A percentile compares a stretch with the other conserved stretches of the same genome.
These are phyloP conservation scores for Capronia americana DNA, from an alignment of 2,329 filamentous ascomycete species.

Conservation along the genomic window DNA sequence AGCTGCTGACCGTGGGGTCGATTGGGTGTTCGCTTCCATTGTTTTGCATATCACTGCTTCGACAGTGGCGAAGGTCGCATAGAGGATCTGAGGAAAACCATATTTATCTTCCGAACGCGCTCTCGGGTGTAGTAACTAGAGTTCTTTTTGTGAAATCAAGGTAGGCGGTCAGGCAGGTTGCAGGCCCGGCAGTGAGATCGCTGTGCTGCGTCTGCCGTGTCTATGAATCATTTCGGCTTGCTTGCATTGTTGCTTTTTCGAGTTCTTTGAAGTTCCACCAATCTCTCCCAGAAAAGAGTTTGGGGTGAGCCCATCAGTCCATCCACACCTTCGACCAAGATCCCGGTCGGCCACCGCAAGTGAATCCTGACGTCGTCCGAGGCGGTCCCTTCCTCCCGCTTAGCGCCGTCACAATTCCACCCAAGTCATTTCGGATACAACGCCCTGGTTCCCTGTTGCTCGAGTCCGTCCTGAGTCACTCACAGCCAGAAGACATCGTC, in stretches of 20 bases:
- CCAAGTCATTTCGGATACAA: slow-evolving; percentile 18
- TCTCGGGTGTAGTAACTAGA: not conserved
- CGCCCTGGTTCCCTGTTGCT: slow-evolving; percentile 27
- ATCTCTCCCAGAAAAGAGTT: not conserved
- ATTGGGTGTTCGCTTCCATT: slow-evolving; percentile 32
- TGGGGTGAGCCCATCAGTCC: not conserved
- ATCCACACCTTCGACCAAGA: slow-evolving; percentile 8
- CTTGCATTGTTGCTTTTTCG: slow-evolving; percentile 1
- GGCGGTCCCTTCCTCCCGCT: slow-evolving; percentile 15
- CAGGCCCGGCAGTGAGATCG: slow-evolving; percentile 3
- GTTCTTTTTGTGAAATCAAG: not conserved
- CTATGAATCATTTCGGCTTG: not conserved
- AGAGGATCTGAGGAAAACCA: not conserved
- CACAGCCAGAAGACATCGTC: slow-evolving; percentile 11
- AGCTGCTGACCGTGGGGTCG: slow-evolving; percentile 24
- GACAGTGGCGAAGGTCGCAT: not conserved
- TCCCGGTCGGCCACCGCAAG: slow-evolving; percentile 9
- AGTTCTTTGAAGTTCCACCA: not conserved
- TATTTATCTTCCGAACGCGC: slow-evolving; percentile 18
- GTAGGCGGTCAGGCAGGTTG: slow-evolving; percentile 9
- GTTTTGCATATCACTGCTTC: slow-evolving; percentile 24
- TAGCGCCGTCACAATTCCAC: slow-evolving; percentile 27
- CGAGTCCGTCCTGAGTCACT: slow-evolving; percentile 8
- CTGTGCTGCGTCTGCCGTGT: not conserved
- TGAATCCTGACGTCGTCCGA: slow-evolving; percentile 12